Evolutionary conservation across 2,329 filamentous ascomycete genomes (phyloP).

Genomic region (Dendrostoma leiphaemia): DNA sequence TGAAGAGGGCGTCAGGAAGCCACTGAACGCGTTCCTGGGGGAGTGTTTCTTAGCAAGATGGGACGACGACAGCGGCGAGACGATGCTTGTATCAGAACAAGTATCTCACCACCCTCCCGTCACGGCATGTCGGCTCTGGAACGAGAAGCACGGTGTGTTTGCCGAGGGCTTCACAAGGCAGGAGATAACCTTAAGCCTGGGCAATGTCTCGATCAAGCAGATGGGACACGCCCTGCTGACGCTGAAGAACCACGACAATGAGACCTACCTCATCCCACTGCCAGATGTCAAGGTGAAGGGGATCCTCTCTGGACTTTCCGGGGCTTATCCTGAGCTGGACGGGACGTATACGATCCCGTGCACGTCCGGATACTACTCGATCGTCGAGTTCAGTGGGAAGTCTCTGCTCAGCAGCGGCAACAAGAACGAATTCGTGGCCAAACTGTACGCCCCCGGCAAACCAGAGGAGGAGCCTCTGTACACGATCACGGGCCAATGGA

Average conservation of each 20-base stretch:
- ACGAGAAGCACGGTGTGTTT: slow-evolving; percentile 23
- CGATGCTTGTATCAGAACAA: slow-evolving; percentile 26
- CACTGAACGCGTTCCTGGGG: slow-evolving; percentile 48
- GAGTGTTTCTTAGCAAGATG: slow-evolving; percentile 42
- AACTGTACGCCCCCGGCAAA: slow-evolving; percentile 19
- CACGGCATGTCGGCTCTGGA: slow-evolving; percentile 27
- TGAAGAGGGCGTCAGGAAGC: slow-evolving; percentile 44
- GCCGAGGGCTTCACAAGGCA: slow-evolving; percentile 26
- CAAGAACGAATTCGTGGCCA: slow-evolving; percentile 25
- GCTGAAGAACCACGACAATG: slow-evolving; percentile 30
- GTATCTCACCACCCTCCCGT: slow-evolving; percentile 30
- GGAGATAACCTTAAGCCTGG: slow-evolving; percentile 24
- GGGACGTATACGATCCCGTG: slow-evolving; percentile 26
- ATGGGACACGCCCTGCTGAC: slow-evolving; percentile 26
- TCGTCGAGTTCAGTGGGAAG: slow-evolving; percentile 23
- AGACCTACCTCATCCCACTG: slow-evolving; percentile 28
- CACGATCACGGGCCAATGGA: slow-evolving; percentile 28
- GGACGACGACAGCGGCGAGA: slow-evolving; percentile 25
- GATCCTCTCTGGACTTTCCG: slow-evolving; percentile 17
- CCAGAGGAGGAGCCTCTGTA: slow-evolving; percentile 24
- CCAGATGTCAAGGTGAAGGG: slow-evolving; percentile 26
- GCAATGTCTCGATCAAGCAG: slow-evolving; percentile 23
- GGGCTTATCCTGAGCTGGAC: slow-evolving; percentile 25
- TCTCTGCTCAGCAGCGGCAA: slow-evolving; percentile 16
- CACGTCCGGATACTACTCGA: slow-evolving; percentile 27